These are phyloP conservation scores for Globisporangium canariense DNA, from an alignment of 352 stramenopile genomes.

Conservation along the genomic window DNA sequence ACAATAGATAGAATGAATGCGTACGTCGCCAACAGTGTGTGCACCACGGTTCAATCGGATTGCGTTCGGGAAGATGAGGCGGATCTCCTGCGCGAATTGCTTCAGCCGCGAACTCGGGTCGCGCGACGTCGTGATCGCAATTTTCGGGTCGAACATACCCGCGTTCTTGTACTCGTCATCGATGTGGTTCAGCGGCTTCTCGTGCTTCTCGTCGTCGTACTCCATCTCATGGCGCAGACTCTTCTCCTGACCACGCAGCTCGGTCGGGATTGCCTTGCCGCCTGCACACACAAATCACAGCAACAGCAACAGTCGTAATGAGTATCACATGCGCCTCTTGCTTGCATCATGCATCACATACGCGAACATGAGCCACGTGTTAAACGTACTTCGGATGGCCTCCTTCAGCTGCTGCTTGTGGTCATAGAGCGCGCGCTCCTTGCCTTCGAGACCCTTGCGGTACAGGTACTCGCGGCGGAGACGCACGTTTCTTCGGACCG, in stretches of 20 bases:
- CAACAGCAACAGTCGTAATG: slow-evolving; percentile 5
- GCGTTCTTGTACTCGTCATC: slow-evolving; percentile 99
- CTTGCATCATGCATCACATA: neutral
- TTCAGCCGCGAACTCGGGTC: slow-evolving; percentile 97
- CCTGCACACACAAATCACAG: slow-evolving; percentile 14
- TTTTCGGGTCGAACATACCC: slow-evolving; percentile 95
- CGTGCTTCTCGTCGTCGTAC: slow-evolving; percentile 88
- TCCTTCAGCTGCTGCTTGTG: slow-evolving; percentile 97
- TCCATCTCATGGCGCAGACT: slow-evolving; percentile 91
- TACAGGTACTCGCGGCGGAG: slow-evolving; percentile 99
- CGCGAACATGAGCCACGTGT: neutral
- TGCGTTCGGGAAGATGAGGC: slow-evolving; percentile 97
- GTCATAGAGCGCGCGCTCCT: slow-evolving; percentile 95
- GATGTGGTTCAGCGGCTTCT: slow-evolving; percentile 89
- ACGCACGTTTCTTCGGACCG: slow-evolving; percentile 93
- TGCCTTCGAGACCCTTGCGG: slow-evolving; percentile 96
- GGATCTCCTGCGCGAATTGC: slow-evolving; percentile 99
- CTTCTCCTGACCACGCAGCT: slow-evolving; percentile 93
- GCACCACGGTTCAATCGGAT: slow-evolving; percentile 96
- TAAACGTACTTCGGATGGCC: slow-evolving; percentile 67
- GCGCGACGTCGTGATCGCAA: slow-evolving; percentile 98
- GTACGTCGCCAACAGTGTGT: slow-evolving; percentile 90
- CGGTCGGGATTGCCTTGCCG: slow-evolving; percentile 97
- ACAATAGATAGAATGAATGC: slow-evolving; percentile 12
- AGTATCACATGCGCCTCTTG: neutral